Conservation (phyloP, 441 rosid species). For the Gossypium davidsonii region DNA sequence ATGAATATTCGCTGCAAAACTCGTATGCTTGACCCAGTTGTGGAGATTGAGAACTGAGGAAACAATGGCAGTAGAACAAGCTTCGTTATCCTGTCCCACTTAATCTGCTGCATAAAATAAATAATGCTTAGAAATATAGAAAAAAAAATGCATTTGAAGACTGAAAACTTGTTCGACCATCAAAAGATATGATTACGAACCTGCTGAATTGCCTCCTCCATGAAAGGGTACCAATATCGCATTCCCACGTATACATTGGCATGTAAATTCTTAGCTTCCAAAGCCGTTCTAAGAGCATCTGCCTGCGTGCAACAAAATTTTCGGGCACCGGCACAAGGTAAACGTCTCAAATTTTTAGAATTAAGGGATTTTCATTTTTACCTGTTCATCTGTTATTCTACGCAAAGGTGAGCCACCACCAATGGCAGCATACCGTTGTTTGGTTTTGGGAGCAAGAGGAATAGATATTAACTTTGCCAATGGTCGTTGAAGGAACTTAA, state of each 20-base stretch:
- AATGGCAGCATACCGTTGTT: constrained; percentile 92
- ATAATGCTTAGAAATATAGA: background rate
- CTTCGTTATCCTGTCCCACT: constrained; percentile 67
- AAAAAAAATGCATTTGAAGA: background rate
- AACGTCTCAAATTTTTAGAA: background rate
- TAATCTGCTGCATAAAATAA: constrained; percentile 47
- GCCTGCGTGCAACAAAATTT: constrained; percentile 55
- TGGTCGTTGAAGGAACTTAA: constrained; percentile 74
- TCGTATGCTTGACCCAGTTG: constrained; percentile 95
- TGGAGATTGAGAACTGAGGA: constrained; percentile 91
- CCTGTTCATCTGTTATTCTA: constrained; percentile 86
- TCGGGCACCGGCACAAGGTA: background rate
- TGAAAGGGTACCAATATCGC: constrained; percentile 91
- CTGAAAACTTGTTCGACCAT: background rate
- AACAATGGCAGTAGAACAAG: constrained; percentile 92
- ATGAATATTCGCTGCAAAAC: constrained; percentile 67
- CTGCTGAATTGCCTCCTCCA: constrained; percentile 86
- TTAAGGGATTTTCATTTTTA: constrained; percentile 7
- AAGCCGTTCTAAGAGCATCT: constrained; percentile 53
- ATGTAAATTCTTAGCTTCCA: constrained; percentile 52
- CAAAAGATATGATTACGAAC: constrained; percentile 22
- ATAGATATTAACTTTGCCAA: constrained; percentile 74
- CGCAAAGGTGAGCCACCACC: constrained; percentile 96
- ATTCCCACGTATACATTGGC: constrained; percentile 76
- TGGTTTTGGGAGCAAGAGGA: constrained; percentile 80